These are phyloP conservation scores for Termitomyces sp. DNA, from an alignment of 768 basidiomycete genomes.

Conservation along the genomic window DNA sequence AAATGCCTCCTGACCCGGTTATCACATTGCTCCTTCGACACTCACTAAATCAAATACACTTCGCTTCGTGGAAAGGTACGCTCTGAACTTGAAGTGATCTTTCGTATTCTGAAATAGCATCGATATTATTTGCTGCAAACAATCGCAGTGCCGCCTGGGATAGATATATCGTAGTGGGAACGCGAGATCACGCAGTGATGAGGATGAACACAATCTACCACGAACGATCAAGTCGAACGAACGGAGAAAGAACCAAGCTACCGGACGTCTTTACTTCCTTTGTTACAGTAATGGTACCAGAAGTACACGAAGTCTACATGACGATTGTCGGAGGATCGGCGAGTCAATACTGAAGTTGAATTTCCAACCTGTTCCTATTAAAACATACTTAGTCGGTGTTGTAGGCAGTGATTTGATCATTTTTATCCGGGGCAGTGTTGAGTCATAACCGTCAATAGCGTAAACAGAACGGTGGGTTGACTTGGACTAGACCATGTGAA, in stretches of 20 bases:
- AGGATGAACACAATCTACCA: conserved; percentile 19
- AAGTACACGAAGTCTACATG: background rate
- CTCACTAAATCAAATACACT: background rate
- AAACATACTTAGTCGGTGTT: background rate
- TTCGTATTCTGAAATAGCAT: conserved; percentile 37
- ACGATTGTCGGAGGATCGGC: background rate
- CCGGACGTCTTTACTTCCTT: conserved; percentile 29
- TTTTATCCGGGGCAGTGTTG: background rate
- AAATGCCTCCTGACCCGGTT: too few species aligned
- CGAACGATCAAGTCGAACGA: background rate
- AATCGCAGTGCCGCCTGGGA: conserved; percentile 42
- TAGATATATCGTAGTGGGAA: conserved; percentile 35
- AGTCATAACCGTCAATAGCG: background rate
- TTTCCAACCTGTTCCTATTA: background rate
- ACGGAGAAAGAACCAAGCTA: conserved; percentile 1
- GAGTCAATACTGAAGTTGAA: background rate
- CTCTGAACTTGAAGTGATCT: conserved; percentile 45
- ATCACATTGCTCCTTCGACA: background rate
- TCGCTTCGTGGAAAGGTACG: conserved; percentile 31
- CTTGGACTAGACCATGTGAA: too few species aligned
- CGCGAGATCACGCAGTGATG: conserved; percentile 35
- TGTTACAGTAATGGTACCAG: too few species aligned
- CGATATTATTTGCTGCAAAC: conserved; percentile 38
- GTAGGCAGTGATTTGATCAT: background rate
- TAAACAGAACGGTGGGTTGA: too few species aligned